phyloP scores from a whole-genome alignment of 2,329 filamentous ascomycete species.

The Calonectria multiphialidica region DNA sequence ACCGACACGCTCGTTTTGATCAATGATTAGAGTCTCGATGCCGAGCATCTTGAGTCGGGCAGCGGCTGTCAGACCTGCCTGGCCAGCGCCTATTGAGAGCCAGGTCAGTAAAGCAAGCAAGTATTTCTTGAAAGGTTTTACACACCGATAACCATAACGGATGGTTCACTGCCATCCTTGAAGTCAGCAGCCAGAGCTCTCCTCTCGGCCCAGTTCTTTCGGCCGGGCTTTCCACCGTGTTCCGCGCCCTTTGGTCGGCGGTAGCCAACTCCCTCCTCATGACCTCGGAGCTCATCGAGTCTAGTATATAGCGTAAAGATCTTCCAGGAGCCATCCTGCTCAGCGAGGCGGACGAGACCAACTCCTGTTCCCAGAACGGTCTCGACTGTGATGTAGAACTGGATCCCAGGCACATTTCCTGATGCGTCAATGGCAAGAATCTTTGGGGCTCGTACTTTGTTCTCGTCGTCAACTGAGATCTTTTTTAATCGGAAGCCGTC shows the following conservation, averaged over 20 bases:
- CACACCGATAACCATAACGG: slow-evolving; percentile 72
- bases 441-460: slow-evolving; percentile 57
- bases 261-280: slow-evolving; percentile 61
- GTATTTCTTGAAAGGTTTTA: neutral
- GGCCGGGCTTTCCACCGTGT: slow-evolving; percentile 63
- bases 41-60: slow-evolving; percentile 71
- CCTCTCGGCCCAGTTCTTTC: slow-evolving; percentile 72
- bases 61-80: slow-evolving; percentile 68
- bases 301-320: slow-evolving; percentile 74
- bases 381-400: slow-evolving; percentile 67
- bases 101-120: neutral
- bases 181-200: slow-evolving; percentile 62
- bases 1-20: slow-evolving; percentile 68
- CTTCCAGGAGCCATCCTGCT: slow-evolving; percentile 65
- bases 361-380: slow-evolving; percentile 66
- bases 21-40: slow-evolving; percentile 68
- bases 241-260: slow-evolving; percentile 67
- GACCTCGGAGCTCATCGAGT: slow-evolving; percentile 64
- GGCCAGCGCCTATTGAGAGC: slow-evolving; percentile 65
- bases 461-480: slow-evolving; percentile 60
- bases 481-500: slow-evolving; percentile 56
- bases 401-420: slow-evolving; percentile 63
- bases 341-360: slow-evolving; percentile 66
- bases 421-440: slow-evolving; percentile 60
- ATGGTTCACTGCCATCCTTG: slow-evolving; percentile 60